phyloP scores from a whole-genome alignment of 306 rosid genomes.

The Fagus crenata region DNA sequence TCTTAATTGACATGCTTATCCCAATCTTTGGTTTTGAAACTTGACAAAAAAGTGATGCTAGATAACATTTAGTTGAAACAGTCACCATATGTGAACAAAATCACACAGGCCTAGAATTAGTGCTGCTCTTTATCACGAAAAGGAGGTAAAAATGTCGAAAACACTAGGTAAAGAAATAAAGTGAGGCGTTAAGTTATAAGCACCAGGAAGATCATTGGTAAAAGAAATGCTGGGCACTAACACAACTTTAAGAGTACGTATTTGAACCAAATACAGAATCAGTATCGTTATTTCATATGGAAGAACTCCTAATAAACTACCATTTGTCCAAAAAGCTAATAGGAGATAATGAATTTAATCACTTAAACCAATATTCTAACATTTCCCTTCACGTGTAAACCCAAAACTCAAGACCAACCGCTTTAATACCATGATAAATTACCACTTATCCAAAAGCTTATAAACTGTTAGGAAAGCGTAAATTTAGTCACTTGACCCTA shows the following conservation, averaged over 20 bases:
- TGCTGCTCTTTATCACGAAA: neutral
- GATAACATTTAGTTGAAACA: neutral
- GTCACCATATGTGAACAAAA: neutral
- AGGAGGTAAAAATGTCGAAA: neutral
- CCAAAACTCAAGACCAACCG: too few species aligned
- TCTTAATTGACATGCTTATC: neutral
- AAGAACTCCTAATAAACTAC: too few species aligned
- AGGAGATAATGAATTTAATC: too few species aligned
- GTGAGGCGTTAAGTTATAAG: neutral
- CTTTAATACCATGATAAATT: too few species aligned
- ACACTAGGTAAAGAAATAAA: too few species aligned
- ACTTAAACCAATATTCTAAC: too few species aligned
- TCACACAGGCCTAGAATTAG: neutral
- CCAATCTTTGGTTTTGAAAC: neutral
- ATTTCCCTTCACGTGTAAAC: too few species aligned
- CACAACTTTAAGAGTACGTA: neutral
- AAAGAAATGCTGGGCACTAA: neutral
- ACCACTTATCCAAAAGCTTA: too few species aligned
- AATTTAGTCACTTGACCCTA: too few species aligned
- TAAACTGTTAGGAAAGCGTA: too few species aligned
- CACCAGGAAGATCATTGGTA: neutral
- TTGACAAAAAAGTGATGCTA: neutral
- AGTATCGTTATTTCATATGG: neutral
- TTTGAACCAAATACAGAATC: slow-evolving; percentile 3
- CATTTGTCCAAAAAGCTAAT: too few species aligned